Evolutionary conservation across 331 rosid genomes (phyloP), one percentile per base, ranked within the genome.

Genomic region (Arachis monticola): DNA sequence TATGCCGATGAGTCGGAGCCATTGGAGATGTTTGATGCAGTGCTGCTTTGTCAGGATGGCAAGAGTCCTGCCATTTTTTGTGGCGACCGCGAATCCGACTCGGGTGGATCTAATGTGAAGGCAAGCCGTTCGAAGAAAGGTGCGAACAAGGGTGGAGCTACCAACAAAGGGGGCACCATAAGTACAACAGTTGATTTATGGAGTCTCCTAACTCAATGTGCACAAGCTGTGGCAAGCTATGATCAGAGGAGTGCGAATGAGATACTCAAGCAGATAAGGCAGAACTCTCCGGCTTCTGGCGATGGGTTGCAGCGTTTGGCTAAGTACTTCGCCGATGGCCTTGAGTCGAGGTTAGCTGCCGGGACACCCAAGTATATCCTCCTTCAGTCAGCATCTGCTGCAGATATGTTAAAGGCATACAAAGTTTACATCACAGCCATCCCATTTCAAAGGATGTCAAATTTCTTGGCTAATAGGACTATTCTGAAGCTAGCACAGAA

Each of bases 221-320:
- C 99, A 46, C 93, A 92, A 10, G 86, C 97, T 8, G 96, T 87
- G 64, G 87, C 90, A 42, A 79, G 79, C 81, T 85, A 84, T 80
- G 99, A 94, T 51, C 91, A 69, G 67, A 86, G 88, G 69, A 85
- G 73, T 64, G 91, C 97, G 10, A 77, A 44, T 68, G 93, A 92
- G 11, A 72, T 71, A 44, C 88, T 94, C 1, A 83, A 72, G 76
- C 96, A 85, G 75, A 86, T 94, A 55, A 81, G 92, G 80, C 89
- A 77, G 55, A 75, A 90, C 66, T 86, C 96, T 47, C 82, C 95
- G 0, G 59, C 85, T 5, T 22, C 1, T 42, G 97, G 99, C 8
- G 96, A 94, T 86, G 96, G 90, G 48, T 82, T 71, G 1, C 86
- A 92, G 76, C 84, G 97, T 57, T 64, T 92, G 68, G 96, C 99